phyloP scores from a whole-genome alignment of 768 basidiomycete species.

The Rhizopogon vinicolor region DNA sequence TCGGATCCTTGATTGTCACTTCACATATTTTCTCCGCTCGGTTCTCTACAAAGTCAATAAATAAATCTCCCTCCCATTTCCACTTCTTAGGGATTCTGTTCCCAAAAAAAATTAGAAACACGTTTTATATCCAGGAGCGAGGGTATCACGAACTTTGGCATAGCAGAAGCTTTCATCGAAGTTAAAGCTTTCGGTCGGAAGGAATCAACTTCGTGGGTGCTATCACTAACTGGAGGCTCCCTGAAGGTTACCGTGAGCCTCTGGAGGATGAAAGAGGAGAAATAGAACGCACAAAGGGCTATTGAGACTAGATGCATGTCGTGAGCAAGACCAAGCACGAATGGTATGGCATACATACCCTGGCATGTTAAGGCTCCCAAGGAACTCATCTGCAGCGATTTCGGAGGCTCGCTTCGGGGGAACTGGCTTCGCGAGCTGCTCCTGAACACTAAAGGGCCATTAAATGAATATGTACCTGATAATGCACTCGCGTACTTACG shows the following conservation, averaged over 20 bases:
- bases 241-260: conserved; percentile 6
- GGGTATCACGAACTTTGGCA: conserved; percentile 24
- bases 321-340: neutral
- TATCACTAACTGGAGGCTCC: conserved; percentile 6
- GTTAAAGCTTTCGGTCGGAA: conserved; percentile 2
- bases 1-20: conserved; percentile 41
- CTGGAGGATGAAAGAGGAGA: neutral
- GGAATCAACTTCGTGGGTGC: conserved; percentile 1
- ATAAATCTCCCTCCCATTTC: conserved; percentile 61
- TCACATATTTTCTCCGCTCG: conserved; percentile 44
- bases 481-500: neutral
- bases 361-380: conserved; percentile 21
- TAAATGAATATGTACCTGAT: neutral
- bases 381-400: conserved; percentile 19
- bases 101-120: conserved; percentile 2
- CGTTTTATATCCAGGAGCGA: neutral
- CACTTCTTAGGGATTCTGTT: conserved; percentile 55
- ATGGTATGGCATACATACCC: conserved; percentile 12
- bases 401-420: conserved; percentile 18
- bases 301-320: conserved; percentile 13
- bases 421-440: conserved; percentile 3
- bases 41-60: conserved; percentile 32
- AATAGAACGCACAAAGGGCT: conserved; percentile 18
- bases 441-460: neutral
- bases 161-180: conserved; percentile 9